These are phyloP conservation scores for Teunomyces funiuensis DNA, from an alignment of 805 yeast species.

Conservation along the genomic window DNA sequence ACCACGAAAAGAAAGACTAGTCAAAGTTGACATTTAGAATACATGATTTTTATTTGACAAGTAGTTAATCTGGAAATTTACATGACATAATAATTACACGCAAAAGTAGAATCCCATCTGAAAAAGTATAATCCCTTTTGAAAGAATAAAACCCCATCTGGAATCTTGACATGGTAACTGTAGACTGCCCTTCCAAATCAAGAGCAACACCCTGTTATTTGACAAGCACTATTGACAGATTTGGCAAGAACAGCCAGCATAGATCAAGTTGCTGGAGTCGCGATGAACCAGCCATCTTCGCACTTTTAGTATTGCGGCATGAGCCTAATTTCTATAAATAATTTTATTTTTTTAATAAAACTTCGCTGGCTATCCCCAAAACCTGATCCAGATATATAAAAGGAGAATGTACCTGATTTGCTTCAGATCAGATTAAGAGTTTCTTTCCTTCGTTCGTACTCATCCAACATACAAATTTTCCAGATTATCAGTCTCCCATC, in stretches of 20 bases:
- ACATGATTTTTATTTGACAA: too few relatives aligned
- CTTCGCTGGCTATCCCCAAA: conserved; percentile 2
- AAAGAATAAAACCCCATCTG: too few relatives aligned
- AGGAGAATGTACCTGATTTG: conserved; percentile 2
- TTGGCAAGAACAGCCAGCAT: not conserved
- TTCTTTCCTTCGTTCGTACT: not conserved
- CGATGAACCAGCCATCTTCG: not conserved
- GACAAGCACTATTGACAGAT: too few relatives aligned
- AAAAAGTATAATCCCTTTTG: too few relatives aligned
- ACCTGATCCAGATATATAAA: conserved; percentile 6
- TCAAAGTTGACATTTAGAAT: too few relatives aligned
- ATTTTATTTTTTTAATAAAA: not conserved
- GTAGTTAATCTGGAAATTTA: too few relatives aligned
- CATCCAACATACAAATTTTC: too few relatives aligned
- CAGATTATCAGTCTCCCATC: not conserved
- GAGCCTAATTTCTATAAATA: not conserved
- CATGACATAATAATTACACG: too few relatives aligned
- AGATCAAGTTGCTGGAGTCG: not conserved
- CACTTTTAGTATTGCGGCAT: not conserved
- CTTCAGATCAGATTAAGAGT: not conserved
- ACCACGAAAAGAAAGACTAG: conserved; percentile 11
- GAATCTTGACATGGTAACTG: too few relatives aligned
- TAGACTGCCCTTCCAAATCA: too few relatives aligned
- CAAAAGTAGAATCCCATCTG: too few relatives aligned
- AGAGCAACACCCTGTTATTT: too few relatives aligned